phyloP scores from a whole-genome alignment of 306 rosid species.

The apple (Malus domestica) region ASM211411v1 NC_041790.1:15661501-15662000 shows the following conservation, averaged over 20 bases:
- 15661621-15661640: constrained; percentile 45
- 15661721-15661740: constrained; percentile 33
- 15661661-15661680: constrained; percentile 91
- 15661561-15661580: constrained; percentile 79
- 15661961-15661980: constrained; percentile 69
- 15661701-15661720: constrained; percentile 50
- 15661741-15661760: constrained; percentile 49
- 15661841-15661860: constrained; percentile 86
- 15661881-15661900: constrained; percentile 97
- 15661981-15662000: constrained; percentile 68
- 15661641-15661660: constrained; percentile 73
- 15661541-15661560: constrained; percentile 73
- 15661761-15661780: constrained; percentile 65
- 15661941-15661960: constrained; percentile 96
- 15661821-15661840: constrained; percentile 86
- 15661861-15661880: constrained; percentile 83
- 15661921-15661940: constrained; percentile 71
- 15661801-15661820: constrained; percentile 78
- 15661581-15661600: constrained; percentile 74
- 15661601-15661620: constrained; percentile 29
- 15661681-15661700: constrained; percentile 69
- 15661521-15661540: constrained; percentile 97
- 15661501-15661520: constrained; percentile 85
- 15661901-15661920: constrained; percentile 71
- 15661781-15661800: constrained; percentile 65